phyloP scores from a whole-genome alignment of 371 early-diverging fungal species.

The Actinomortierella wolfii region DNA sequence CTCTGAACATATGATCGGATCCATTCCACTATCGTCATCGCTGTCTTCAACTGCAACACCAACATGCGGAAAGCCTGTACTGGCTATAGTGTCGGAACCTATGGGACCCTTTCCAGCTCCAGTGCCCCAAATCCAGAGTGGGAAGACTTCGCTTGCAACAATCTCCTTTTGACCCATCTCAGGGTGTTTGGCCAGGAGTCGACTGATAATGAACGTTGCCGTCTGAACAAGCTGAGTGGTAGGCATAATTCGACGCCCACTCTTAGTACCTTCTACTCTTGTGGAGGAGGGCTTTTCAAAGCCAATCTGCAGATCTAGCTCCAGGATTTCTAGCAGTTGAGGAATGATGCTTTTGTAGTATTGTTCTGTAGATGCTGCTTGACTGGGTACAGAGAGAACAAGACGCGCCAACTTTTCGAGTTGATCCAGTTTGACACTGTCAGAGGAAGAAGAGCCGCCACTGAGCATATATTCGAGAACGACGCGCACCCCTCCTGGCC shows the following conservation, averaged over 20 bases:
- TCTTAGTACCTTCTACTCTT: not conserved
- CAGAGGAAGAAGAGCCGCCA: conserved; percentile 29
- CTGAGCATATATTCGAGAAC: conserved; percentile 70
- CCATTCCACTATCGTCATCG: conserved; percentile 23
- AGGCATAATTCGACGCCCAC: conserved; percentile 5
- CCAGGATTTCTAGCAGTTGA: conserved; percentile 50
- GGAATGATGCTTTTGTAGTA: conserved; percentile 67
- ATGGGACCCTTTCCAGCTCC: conserved; percentile 19
- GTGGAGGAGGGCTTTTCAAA: conserved; percentile 1
- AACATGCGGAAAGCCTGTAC: no score
- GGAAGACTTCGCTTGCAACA: conserved; percentile 53
- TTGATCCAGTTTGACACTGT: conserved; percentile 56
- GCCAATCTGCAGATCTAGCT: conserved; percentile 14
- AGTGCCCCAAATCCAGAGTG: conserved; percentile 47
- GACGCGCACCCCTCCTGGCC: conserved; percentile 64
- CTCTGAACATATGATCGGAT: conserved; percentile 50
- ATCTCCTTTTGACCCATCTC: conserved; percentile 55
- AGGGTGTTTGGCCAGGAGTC: conserved; percentile 56
- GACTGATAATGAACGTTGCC: conserved; percentile 60
- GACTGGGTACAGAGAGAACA: conserved; percentile 67
- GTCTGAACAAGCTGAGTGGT: conserved; percentile 47
- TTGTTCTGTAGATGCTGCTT: conserved; percentile 61
- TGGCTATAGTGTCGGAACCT: conserved; percentile 10
- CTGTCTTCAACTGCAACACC: conserved; percentile 6
- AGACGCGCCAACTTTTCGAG: conserved; percentile 67